Evolutionary conservation across 108 stramenopile genomes (phyloP).

Genomic region (Chaetoceros tenuissimus): DNA sequence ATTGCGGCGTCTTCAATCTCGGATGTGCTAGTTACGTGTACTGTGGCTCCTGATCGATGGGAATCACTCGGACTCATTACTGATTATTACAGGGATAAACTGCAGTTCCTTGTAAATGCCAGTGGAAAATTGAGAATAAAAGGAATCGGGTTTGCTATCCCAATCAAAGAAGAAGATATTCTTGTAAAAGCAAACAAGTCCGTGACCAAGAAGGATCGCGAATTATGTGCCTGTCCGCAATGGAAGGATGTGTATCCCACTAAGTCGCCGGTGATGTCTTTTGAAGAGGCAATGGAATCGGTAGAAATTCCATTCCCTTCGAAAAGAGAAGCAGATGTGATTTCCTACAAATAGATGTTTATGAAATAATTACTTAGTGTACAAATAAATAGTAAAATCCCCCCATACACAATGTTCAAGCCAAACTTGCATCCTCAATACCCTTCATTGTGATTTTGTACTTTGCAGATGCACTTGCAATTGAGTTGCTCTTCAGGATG

Average conservation of each 20-base stretch:
- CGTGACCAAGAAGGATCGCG: conserved; percentile 34
- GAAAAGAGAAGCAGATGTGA: no score
- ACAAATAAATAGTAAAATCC: no score
- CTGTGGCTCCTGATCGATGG: conserved; percentile 61
- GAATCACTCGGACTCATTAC: conserved; percentile 53
- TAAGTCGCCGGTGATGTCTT: not conserved
- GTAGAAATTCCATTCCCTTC: no score
- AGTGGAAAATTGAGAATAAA: not conserved
- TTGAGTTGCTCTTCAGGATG: conserved; percentile 22
- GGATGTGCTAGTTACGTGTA: conserved; percentile 67
- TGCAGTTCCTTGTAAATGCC: conserved; percentile 30
- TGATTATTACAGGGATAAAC: conserved; percentile 66
- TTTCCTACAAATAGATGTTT: no score
- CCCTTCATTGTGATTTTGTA: not conserved
- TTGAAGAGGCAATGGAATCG: not conserved
- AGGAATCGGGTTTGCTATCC: not conserved
- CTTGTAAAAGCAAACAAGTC: not conserved
- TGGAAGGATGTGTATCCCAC: conserved; percentile 29
- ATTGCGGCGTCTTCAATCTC: conserved; percentile 60
- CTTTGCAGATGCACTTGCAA: not conserved
- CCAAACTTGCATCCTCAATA: not conserved
- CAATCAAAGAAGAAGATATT: not conserved
- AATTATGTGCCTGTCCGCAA: conserved; percentile 64
- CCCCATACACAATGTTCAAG: no score
- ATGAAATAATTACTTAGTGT: no score